Percentiles rank a stretch among this genome's conserved stretches.
These are phyloP conservation scores for Hericium alpestre DNA, from an alignment of 768 basidiomycete genomes.

Conservation along the genomic window DNA sequence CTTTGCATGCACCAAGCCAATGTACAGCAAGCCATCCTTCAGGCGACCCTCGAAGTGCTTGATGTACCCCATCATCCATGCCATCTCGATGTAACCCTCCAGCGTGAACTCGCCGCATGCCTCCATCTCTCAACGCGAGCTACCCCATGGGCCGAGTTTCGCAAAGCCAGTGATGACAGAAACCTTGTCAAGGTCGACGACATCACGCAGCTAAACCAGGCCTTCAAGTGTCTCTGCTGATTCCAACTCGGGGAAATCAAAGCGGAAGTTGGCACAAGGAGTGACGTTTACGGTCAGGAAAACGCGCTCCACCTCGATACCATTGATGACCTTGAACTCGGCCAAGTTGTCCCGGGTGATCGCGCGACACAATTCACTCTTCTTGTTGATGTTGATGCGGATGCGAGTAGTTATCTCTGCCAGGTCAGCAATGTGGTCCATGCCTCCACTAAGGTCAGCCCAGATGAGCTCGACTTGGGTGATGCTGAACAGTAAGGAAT, in stretches of 20 bases:
- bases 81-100: constrained; percentile 98
- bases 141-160: constrained; percentile 98
- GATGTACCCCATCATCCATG: constrained; percentile 98
- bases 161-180: constrained; percentile 93
- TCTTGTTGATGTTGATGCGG: constrained; percentile 68
- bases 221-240: constrained; percentile 57
- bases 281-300: constrained; percentile 87
- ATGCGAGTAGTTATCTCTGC: constrained; percentile 87
- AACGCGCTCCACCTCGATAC: constrained; percentile 86
- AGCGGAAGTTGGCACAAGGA: constrained; percentile 96
- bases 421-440: constrained; percentile 93
- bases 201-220: constrained; percentile 68
- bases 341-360: constrained; percentile 88
- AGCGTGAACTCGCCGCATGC: constrained; percentile 92
- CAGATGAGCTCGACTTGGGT: constrained; percentile 99
- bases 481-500: constrained; percentile 97
- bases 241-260: constrained; percentile 86
- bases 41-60: constrained; percentile 97
- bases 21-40: constrained; percentile 84
- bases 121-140: constrained; percentile 99
- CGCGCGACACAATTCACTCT: constrained; percentile 87
- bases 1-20: constrained; percentile 98
- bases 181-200: constrained; percentile 93
- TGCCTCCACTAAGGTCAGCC: constrained; percentile 97
- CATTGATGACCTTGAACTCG: constrained; percentile 89